A percentile compares a stretch with the other conserved stretches of the same genome.
These are phyloP conservation scores for Yamadazyma trypodendri DNA, from an alignment of 1,139 yeast species.

Conservation along the genomic window DNA sequence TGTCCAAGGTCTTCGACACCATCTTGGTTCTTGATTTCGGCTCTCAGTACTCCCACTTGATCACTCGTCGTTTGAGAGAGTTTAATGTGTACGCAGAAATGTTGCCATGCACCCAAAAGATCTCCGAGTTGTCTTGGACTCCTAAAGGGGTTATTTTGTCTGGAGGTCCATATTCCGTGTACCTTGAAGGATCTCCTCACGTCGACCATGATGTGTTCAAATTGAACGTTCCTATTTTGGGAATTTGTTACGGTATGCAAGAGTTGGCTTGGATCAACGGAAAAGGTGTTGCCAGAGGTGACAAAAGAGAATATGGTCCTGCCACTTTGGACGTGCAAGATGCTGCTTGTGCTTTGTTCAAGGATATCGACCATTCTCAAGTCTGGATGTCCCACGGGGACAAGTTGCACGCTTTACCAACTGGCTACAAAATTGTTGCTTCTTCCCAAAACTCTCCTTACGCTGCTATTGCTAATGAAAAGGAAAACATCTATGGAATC, in stretches of 20 bases:
- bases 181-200: conserved; percentile 93
- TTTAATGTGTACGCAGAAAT: conserved; percentile 98
- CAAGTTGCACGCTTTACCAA: conserved; percentile 86
- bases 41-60: conserved; percentile 95
- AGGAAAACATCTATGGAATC: conserved; percentile 80
- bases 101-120: conserved; percentile 98
- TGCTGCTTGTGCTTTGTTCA: conserved; percentile 66
- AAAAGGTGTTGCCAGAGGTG: conserved; percentile 93
- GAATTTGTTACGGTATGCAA: conserved; percentile 99
- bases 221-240: conserved; percentile 88
- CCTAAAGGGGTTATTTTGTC: conserved; percentile 96
- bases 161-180: conserved; percentile 98
- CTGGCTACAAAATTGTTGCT: conserved; percentile 86
- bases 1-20: conserved; percentile 89
- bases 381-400: conserved; percentile 99
- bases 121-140: conserved; percentile 85
- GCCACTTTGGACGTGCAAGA: conserved; percentile 83
- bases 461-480: conserved; percentile 85
- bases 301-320: conserved; percentile 97
- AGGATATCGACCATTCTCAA: conserved; percentile 86
- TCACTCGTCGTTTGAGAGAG: conserved; percentile 97
- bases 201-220: conserved; percentile 93
- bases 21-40: conserved; percentile 97
- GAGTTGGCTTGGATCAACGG: conserved; percentile 98
- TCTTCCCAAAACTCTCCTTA: conserved; percentile 91